Evolutionary conservation across 306 rosid species (phyloP), one percentile per base, ranked within the genome.

Genomic region (Cajanus cajan): DNA sequence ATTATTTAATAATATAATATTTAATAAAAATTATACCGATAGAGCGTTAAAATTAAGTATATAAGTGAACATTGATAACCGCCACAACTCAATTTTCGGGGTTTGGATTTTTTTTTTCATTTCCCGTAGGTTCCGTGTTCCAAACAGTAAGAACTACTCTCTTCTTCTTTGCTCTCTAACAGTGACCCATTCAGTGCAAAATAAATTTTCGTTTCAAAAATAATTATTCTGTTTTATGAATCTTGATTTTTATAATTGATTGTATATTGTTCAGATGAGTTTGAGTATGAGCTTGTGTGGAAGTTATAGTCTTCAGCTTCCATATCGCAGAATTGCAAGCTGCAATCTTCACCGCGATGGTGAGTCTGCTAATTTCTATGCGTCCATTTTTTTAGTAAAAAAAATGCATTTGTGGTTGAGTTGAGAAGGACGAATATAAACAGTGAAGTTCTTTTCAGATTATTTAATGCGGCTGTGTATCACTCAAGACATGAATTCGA

Each of bases 241-340:
- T 61, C 44, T 33, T 33, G 0, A 12, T 7, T 63, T 34, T 7
- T 34, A n/a, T 28, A 7, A 50, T 31, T 31, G 2, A 47, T 69
- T 48, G 37, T 43, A 61, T 2, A 21, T n/a, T n/a, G n/a, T 73
- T 66, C 76, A 81, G 86, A 85, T 78, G 88, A 78, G 72, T 78
- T 74, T 85, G 67, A 50, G 71, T 43, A 39, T 77, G 77, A 78
- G 88, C 72, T 68, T 34, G 72, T 78, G 71, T 34, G 74, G 72
- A 22, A 61, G 75, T 18, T 45, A 51, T 22, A 66, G 81, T 61
- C 39, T 73, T 78, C 72, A 47, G 11, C 45, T 82, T 78, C 81
- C 55, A 33, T 8, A 58, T 59, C 66, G 68, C 70, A 51, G 67
- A 85, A 68, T 81, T 21, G 25, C 81, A 6, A 78, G 63, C 70